phyloP scores from a whole-genome alignment of 2,329 filamentous ascomycete species.

The Esteya vermicola region DNA sequence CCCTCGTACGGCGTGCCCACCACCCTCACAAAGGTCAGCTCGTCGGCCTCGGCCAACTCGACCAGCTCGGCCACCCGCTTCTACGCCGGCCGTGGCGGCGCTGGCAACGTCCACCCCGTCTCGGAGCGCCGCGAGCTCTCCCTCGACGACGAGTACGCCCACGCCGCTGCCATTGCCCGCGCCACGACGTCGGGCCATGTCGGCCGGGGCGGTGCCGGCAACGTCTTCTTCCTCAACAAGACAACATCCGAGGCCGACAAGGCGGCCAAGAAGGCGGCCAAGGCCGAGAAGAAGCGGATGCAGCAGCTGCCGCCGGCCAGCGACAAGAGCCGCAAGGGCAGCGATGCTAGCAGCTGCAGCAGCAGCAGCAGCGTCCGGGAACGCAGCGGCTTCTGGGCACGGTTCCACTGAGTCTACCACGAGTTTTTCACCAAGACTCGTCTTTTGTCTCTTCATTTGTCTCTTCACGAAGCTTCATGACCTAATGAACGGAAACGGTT shows the following conservation, averaged over 20 bases:
- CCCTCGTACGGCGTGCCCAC: slow-evolving; percentile 37
- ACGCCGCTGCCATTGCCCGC: slow-evolving; percentile 36
- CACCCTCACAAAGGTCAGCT: slow-evolving; percentile 22
- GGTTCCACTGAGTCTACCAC: background rate
- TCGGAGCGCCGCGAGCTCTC: slow-evolving; percentile 42
- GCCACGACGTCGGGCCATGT: slow-evolving; percentile 41
- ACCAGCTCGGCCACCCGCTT: slow-evolving; percentile 33
- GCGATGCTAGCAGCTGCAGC: slow-evolving; percentile 15
- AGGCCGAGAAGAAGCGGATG: background rate
- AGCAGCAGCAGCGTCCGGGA: slow-evolving; percentile 2
- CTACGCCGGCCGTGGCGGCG: slow-evolving; percentile 52
- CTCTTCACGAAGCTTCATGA: background rate
- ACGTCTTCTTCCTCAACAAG: slow-evolving; percentile 24
- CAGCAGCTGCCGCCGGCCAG: background rate
- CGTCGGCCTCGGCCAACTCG: slow-evolving; percentile 27
- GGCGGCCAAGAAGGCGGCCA: slow-evolving; percentile 1
- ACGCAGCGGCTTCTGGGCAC: slow-evolving; percentile 21
- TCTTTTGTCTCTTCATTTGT: background rate
- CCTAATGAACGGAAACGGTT: too few species aligned
- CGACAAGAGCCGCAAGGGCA: slow-evolving; percentile 13
- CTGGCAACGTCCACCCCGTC: slow-evolving; percentile 45
- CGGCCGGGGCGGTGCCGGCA: slow-evolving; percentile 51
- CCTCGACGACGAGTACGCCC: slow-evolving; percentile 53
- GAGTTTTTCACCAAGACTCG: too few species aligned
- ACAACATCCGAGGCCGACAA: slow-evolving; percentile 4